Base-by-base conservation (phyloP, 768 basidiomycete species). In the Wakefieldia striispora region DNA sequence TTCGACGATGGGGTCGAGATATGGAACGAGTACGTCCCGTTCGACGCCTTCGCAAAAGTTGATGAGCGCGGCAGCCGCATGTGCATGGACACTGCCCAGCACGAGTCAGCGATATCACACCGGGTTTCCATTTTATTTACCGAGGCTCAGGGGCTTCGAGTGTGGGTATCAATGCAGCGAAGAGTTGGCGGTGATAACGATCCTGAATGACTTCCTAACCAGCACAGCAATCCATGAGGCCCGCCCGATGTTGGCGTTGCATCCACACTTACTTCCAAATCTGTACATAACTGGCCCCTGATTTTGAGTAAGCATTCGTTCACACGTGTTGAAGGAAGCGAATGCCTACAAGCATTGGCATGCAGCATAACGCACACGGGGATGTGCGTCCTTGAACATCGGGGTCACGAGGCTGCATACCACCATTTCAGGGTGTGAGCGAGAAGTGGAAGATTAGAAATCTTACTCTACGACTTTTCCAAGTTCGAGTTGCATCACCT, bases 1-100 rank as follows among this genome's bases (percentile, higher is more conserved):
- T 57, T 84, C 83, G 24, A 95, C 86, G 55, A 92, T 84, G 0
- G 81, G 77, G 45, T 91, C 91, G 16, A 95, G 80, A 65, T 88
- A 91, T 0, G 88, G 87, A 0, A 86, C 58, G 10, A 91, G 77
- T 1, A 81, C 84, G 20, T 87, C 80, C 14, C 82, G 77, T 56
- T 82, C 85, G 31, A 90, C 88, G 31, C 90, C 88, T 63, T 93
- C 87, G 66, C 91, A 94, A 70, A 93, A 93, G 64, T 94, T 95
- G 65, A 93, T 91, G 20, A 94, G 74, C 0, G 91, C 91, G 0
- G 91, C 86, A 0, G 91, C 89, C 2, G 92, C 88, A 60, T 95
- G 91, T 0, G 90, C 77, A 53, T 92, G 91, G 0, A 94, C 89
- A 21, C 91, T 92, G 57, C 29, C 47, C 31, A 17, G 14, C 13